Conservation (phyloP, 805 yeast species). For the Alloascoidea africana region DNA sequence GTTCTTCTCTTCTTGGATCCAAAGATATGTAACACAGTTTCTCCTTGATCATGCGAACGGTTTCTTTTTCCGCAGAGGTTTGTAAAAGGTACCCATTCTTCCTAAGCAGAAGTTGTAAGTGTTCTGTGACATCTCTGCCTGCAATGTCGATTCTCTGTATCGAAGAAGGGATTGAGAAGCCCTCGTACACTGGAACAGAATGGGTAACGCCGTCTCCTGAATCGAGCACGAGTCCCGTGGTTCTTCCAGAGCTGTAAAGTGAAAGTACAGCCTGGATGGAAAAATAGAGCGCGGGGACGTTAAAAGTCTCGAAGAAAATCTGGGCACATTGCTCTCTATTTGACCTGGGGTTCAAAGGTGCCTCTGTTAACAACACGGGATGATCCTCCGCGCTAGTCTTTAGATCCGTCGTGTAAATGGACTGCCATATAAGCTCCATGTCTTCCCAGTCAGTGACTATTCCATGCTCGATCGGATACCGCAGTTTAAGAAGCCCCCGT, state of each 20-base stretch:
- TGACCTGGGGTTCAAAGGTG: constrained; percentile 60
- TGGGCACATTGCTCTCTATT: constrained; percentile 52
- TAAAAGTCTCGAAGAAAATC: constrained; percentile 55
- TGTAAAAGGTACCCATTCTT: constrained; percentile 47
- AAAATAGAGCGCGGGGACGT: constrained; percentile 61
- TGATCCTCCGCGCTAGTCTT: constrained; percentile 60
- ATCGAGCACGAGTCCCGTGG: constrained; percentile 82
- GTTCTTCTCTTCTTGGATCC: constrained; percentile 43
- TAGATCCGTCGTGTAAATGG: constrained; percentile 42
- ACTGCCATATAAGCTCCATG: constrained; percentile 72
- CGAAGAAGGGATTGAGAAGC: constrained; percentile 63
- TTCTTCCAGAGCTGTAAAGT: constrained; percentile 75
- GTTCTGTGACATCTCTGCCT: constrained; percentile 75
- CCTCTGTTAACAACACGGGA: constrained; percentile 78
- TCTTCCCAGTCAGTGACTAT: constrained; percentile 71
- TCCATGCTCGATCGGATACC: constrained; percentile 72
- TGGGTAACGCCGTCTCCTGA: constrained; percentile 91
- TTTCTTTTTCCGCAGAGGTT: constrained; percentile 70
- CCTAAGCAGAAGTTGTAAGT: constrained; percentile 53
- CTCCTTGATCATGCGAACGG: constrained; percentile 69
- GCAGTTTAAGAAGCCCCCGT: constrained; percentile 59
- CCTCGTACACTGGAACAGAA: constrained; percentile 81
- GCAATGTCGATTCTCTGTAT: constrained; percentile 67
- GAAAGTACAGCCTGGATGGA: constrained; percentile 69
- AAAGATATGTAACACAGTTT: constrained; percentile 48